phyloP scores from a whole-genome alignment of 306 rosid species.

The Acmispon strigosus region DNA sequence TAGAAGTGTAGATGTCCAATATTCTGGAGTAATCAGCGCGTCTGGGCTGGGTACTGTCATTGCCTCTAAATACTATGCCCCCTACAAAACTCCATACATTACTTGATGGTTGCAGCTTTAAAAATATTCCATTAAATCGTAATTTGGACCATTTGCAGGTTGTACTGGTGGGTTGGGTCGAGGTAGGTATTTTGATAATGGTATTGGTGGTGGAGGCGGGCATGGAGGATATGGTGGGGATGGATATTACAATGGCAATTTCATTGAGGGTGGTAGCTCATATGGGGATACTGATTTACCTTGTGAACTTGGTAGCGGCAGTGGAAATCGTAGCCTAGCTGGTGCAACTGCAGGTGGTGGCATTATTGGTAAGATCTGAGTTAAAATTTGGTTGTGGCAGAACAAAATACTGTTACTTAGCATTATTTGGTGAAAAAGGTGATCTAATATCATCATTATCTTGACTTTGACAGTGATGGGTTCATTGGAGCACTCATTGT shows the following conservation, averaged over 20 bases:
- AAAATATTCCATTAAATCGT: constrained; percentile 2
- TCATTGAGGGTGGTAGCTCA: constrained; percentile 71
- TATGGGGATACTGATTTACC: constrained; percentile 89
- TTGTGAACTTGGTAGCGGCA: constrained; percentile 98
- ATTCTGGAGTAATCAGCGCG: constrained; percentile 64
- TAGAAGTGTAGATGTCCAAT: constrained; percentile 49
- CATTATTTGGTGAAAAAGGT: neutral
- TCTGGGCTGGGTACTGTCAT: constrained; percentile 76
- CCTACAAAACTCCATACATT: constrained; percentile 4
- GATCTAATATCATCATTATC: constrained; percentile 2
- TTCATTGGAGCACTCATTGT: constrained; percentile 78
- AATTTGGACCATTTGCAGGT: constrained; percentile 48
- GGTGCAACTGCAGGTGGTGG: constrained; percentile 97
- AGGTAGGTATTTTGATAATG: constrained; percentile 59
- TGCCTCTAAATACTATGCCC: constrained; percentile 11
- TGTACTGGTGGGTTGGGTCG: constrained; percentile 84
- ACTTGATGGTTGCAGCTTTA: neutral
- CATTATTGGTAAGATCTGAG: constrained; percentile 65
- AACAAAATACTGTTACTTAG: neutral
- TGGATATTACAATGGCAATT: constrained; percentile 71
- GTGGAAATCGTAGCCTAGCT: constrained; percentile 79
- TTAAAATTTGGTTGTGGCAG: constrained; percentile 3
- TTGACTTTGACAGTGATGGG: constrained; percentile 72
- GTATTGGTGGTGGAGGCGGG: constrained; percentile 88
- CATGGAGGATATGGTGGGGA: constrained; percentile 98